Evolutionary conservation across 73 alveolate genomes (phyloP), one percentile per base, ranked within the genome.

Genomic region (Paramecium sonneborni): DNA sequence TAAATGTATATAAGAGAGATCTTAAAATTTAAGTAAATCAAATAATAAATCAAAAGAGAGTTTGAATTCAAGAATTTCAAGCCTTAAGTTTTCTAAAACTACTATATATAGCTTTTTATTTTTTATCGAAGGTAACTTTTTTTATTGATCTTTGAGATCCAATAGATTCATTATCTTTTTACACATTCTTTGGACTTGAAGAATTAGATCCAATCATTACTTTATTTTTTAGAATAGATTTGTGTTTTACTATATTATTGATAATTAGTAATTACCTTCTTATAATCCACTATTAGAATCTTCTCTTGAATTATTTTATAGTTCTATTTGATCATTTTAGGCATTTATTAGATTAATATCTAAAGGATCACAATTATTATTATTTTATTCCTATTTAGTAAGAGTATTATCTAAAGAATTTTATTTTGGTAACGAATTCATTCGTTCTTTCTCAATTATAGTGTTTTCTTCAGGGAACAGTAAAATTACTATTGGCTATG

Each of bases 51-150:
- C 68, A 52, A 14, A 52, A 52, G 68, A 52, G n/a, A 52, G 30
- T n/a, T n/a, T n/a, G 58, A 18, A 18, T 6, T 3, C 5, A 18
- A 52, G 26, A 15, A n/a, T 41, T 18, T 62, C 84, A 62, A 11
- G 84, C 48, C 24, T 62, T 62, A 30, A 44, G 84, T 62, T 62
- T 62, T 62, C 84, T 62, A 26, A 62, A 62, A 62, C 84, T 62
- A n/a, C 84, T 62, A 24, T 62, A 62, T 1, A 62, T 32, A 26
- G 24, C 84, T 62, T 62, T 62, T 62, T 62, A n/a, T 62, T 62
- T 62, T 26, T 62, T 62, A 62, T 62, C 84, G 26, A 62, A 62
- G 26, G 84, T 62, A 28, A 62, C 84, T 32, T 62, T 62, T 12
- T 62, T 62, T 5, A 62, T 62, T 26, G 84, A 62, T 62, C 84